Evolutionary conservation across 306 rosid genomes (phyloP), one percentile per base, ranked within the genome.

Genomic region (Vigna angularis): DNA sequence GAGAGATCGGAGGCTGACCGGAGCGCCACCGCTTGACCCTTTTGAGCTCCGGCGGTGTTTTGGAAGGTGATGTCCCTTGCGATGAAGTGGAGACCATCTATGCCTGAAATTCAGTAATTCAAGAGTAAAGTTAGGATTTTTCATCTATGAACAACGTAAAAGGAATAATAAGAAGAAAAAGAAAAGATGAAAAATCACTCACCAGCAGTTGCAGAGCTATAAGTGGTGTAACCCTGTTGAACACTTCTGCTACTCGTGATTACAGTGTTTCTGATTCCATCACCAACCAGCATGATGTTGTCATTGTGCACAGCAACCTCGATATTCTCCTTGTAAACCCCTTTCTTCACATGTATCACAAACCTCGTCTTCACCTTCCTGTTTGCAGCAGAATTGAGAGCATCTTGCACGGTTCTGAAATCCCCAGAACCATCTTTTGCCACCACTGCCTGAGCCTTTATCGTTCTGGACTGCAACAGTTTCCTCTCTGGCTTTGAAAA

Each of bases 201-300:
- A 90, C 98, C 97, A 0, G 96, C 98, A 3, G 98, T 94, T 49
- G 98, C 98, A 26, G 97, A 91, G 53, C 86, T 86, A 67, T 86
- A 94, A n/a, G 97, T 94, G 57, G 97, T 94, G 70, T 20, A 80
- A 14, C 96, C 97, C 6, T 50, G 94, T 13, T 76, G 76, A 68
- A 87, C 91, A 62, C 96, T 89, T 72, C 91, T 88, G 20, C 88
- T 13, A 57, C 89, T 34, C 0, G 97, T 81, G 51, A 94, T 94
- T 15, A 90, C 68, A 0, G 94, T 90, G 13, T 72, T 67, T 81
- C 72, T 83, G 79, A 85, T 11, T 2, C 98, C 89, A 80, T 84
- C 97, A 55, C 98, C 98, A 55, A 92, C 52, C 32, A 94, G 44
- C 93, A 92, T 89, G 48, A 94, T 78, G 47, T 89, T 83, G 18